phyloP scores from a whole-genome alignment of 208 protist species.

The Trypanosoma boissoni region DNA sequence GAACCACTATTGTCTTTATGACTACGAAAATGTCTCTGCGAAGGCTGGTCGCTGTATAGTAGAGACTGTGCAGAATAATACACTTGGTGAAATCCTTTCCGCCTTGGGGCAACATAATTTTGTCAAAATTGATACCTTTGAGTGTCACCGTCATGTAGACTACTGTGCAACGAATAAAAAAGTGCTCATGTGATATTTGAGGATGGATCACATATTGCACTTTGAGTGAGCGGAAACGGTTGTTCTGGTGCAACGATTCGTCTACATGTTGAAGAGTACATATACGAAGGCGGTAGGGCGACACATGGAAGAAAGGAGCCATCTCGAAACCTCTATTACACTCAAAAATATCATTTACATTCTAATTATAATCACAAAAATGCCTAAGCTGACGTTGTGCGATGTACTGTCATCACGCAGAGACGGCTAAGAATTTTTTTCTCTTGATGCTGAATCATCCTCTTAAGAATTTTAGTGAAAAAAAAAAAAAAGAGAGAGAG shows the following conservation, averaged over 20 bases:
- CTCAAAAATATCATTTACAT: conserved; percentile 84
- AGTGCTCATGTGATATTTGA: conserved; percentile 94
- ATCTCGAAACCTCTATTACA: no score
- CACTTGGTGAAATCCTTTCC: conserved; percentile 38
- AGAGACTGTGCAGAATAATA: conserved; percentile 36
- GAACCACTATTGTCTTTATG: conserved; percentile 97
- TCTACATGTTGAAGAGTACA: conserved; percentile 97
- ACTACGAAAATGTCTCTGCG: conserved; percentile 95
- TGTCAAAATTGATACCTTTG: conserved; percentile 92
- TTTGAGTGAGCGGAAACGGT: conserved; percentile 95
- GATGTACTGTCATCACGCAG: no score
- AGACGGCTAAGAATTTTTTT: no score
- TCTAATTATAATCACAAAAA: conserved; percentile 79
- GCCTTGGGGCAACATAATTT: conserved; percentile 43
- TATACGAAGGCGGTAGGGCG: conserved; percentile 43
- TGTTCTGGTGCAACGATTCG: conserved; percentile 95
- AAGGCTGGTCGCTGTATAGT: conserved; percentile 88
- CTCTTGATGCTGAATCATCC: conserved; percentile 3
- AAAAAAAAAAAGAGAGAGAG: conserved; percentile 6
- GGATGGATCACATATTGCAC: conserved; percentile 95
- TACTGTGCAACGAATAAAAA: conserved; percentile 83
- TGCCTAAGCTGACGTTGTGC: conserved; percentile 89
- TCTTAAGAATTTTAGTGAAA: not conserved
- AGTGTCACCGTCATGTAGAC: conserved; percentile 96
- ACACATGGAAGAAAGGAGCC: conserved; percentile 32